A percentile compares a stretch with the other conserved stretches of the same genome.
Conservation (phyloP, 495 filamentous ascomycete genomes). For the Talaromyces ruber region DNA sequence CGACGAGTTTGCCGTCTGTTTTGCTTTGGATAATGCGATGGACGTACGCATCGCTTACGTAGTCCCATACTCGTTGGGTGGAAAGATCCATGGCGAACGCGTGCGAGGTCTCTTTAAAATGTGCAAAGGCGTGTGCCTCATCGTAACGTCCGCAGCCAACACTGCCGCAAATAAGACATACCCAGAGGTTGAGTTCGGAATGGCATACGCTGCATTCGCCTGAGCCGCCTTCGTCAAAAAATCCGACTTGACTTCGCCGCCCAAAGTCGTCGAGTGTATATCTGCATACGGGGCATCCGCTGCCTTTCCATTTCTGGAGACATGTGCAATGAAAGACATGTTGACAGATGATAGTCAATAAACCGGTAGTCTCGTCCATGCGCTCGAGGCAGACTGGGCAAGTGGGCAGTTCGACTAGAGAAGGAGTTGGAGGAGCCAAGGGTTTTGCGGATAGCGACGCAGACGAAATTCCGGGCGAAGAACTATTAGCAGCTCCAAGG, state of each 20-base stretch:
- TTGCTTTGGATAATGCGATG: constrained; percentile 91
- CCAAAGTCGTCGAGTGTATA: constrained; percentile 61
- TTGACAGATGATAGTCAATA: constrained; percentile 93
- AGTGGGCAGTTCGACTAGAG: constrained; percentile 84
- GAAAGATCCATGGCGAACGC: constrained; percentile 87
- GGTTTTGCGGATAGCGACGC: constrained; percentile 63
- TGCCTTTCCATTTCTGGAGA: constrained; percentile 91
- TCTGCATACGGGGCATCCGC: constrained; percentile 88
- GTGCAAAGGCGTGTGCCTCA: constrained; percentile 83
- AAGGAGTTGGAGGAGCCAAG: constrained; percentile 82
- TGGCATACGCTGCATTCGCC: constrained; percentile 67
- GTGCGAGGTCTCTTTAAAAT: constrained; percentile 84
- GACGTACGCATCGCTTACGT: constrained; percentile 87
- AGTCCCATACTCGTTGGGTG: constrained; percentile 96
- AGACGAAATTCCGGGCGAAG: constrained; percentile 39
- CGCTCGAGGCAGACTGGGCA: constrained; percentile 95
- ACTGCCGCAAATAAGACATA: constrained; percentile 86
- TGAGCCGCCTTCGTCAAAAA: constrained; percentile 27
- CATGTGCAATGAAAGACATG: constrained; percentile 98
- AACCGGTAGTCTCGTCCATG: constrained; percentile 94
- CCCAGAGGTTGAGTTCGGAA: constrained; percentile 79
- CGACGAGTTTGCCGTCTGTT: constrained; percentile 78
- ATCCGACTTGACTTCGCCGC: constrained; percentile 17
- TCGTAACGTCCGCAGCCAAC: constrained; percentile 94
- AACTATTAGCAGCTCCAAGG: constrained; percentile 26